A percentile compares a stretch with the other conserved stretches of the same genome.
Evolutionary conservation across 1,139 yeast genomes (phyloP).

Genomic region (Protomyces inouyei): DNA sequence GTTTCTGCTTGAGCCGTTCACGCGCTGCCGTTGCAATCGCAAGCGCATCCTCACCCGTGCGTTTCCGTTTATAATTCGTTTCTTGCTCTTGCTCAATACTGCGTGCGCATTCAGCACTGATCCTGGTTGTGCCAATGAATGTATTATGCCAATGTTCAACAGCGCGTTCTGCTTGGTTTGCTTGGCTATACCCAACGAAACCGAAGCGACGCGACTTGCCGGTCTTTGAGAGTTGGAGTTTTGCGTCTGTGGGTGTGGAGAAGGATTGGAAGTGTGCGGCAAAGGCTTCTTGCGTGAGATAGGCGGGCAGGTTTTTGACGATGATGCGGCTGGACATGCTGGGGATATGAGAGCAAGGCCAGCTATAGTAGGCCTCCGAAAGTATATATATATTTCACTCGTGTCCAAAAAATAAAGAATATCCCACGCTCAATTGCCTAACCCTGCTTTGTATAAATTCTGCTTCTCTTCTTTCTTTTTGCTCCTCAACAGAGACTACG

Average conservation of each 20-base stretch:
- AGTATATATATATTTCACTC: too few species aligned
- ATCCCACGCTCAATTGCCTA: background rate
- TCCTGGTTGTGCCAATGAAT: constrained; percentile 74
- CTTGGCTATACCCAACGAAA: constrained; percentile 74
- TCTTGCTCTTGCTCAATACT: constrained; percentile 33
- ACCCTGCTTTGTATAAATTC: background rate
- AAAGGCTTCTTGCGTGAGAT: constrained; percentile 70
- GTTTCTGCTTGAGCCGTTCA: background rate
- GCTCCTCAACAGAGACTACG: background rate
- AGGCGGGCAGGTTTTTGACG: constrained; percentile 86
- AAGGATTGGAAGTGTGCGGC: constrained; percentile 64
- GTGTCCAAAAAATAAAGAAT: background rate
- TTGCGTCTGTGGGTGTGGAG: constrained; percentile 71
- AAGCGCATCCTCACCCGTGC: constrained; percentile 61
- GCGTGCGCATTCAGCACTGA: constrained; percentile 77
- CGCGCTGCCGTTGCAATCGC: constrained; percentile 51
- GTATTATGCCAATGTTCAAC: constrained; percentile 70
- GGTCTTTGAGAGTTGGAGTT: constrained; percentile 62
- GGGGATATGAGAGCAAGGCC: background rate
- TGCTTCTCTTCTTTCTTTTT: background rate
- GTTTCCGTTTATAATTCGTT: constrained; percentile 25
- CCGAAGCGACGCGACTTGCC: constrained; percentile 94
- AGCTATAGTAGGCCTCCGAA: too few species aligned
- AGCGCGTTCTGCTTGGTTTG: constrained; percentile 71
- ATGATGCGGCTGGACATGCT: constrained; percentile 60